Evolutionary conservation across 768 basidiomycete species (phyloP).

Genomic region (Tulasnella calospora): DNA sequence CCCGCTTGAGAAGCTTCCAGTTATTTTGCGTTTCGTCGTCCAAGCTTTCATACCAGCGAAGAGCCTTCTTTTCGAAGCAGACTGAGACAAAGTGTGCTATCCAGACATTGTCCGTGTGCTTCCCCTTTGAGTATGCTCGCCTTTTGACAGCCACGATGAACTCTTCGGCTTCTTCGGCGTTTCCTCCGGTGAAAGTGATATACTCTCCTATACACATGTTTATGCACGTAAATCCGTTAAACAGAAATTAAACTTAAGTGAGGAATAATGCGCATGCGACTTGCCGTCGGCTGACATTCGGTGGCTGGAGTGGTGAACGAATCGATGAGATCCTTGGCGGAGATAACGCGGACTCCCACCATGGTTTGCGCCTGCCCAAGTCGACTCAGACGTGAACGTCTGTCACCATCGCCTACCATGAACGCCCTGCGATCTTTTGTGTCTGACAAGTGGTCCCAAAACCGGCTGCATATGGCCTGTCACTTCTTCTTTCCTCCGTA

Average conservation of each 20-base stretch:
- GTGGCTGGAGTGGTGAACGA: not conserved
- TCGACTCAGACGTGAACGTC: no score
- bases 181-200: not conserved
- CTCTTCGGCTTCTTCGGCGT: not conserved
- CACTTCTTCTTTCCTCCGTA: not conserved
- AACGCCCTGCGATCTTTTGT: not conserved
- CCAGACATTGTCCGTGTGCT: not conserved
- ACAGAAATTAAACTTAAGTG: not conserved
- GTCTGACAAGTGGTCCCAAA: not conserved
- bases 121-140: not conserved
- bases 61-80: not conserved
- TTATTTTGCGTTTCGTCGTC: not conserved
- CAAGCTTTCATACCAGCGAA: slow-evolving; percentile 10
- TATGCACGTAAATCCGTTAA: not conserved
- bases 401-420: no score
- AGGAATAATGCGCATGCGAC: not conserved
- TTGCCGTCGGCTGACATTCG: not conserved
- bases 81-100: not conserved
- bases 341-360: not conserved
- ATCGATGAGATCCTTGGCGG: not conserved
- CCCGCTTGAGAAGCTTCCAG: not conserved
- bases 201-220: not conserved
- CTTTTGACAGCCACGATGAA: not conserved
- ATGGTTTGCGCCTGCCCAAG: no score
- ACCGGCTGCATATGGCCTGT: not conserved